phyloP scores from a whole-genome alignment of 164 flowering plant genomes.

The Cinnamomum micranthum region DNA sequence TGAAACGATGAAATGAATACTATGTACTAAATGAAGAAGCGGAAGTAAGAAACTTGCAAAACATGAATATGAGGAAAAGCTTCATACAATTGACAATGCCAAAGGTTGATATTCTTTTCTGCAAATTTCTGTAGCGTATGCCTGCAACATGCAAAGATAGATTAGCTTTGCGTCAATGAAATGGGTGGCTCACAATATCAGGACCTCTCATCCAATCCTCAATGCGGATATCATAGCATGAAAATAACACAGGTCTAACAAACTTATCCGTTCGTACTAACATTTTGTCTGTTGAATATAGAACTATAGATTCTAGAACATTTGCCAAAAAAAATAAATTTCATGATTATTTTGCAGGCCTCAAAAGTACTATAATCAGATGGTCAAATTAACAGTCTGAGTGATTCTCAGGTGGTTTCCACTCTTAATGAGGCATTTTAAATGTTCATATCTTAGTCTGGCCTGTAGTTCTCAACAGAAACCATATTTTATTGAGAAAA shows the following conservation, averaged over 20 bases:
- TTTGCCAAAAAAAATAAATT: too few species aligned
- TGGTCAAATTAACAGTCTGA: too few species aligned
- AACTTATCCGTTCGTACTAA: too few species aligned
- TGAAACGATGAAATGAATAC: background rate
- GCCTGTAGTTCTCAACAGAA: background rate
- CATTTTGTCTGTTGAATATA: too few species aligned
- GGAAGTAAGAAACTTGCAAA: background rate
- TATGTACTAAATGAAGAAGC: background rate
- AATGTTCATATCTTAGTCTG: too few species aligned
- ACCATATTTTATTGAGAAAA: background rate
- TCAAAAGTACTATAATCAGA: too few species aligned
- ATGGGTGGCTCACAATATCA: background rate
- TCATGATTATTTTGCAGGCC: too few species aligned
- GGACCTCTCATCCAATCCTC: background rate
- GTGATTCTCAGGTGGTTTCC: too few species aligned
- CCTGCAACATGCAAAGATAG: slow-evolving; percentile 27
- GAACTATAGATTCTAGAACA: too few species aligned
- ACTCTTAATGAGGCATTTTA: too few species aligned
- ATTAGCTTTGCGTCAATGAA: background rate
- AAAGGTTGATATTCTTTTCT: slow-evolving; percentile 52
- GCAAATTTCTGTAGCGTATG: slow-evolving; percentile 61
- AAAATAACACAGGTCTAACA: background rate
- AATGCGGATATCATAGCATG: background rate
- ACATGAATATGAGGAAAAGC: background rate
- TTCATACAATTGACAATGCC: slow-evolving; percentile 50